A percentile compares a stretch with the other conserved stretches of the same genome.
Conservation (phyloP, 2,329 filamentous ascomycete genomes). For the Emmonsiellopsis sp. region DNA sequence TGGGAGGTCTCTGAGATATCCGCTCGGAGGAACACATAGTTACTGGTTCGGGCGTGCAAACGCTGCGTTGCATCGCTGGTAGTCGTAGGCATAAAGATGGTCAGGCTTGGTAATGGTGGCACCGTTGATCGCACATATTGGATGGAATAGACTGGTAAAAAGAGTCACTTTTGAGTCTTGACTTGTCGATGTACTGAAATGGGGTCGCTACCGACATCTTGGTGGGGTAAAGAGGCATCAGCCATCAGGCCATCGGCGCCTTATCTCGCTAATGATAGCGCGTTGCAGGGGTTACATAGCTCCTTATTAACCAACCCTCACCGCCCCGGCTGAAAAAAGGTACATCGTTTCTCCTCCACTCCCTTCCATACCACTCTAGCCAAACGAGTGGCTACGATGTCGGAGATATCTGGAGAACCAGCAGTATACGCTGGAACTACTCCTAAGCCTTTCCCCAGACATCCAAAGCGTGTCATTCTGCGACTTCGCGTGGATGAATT, state of each 20-base stretch:
- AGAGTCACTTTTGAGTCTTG: no score
- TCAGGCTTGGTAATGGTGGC: not conserved
- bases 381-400: not conserved
- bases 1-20: not conserved
- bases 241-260: no score
- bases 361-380: no score
- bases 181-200: no score
- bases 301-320: no score
- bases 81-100: not conserved
- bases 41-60: not conserved
- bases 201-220: no score
- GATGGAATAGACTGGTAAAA: not conserved
- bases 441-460: not conserved
- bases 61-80: not conserved
- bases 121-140: not conserved
- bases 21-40: not conserved
- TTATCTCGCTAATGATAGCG: no score
- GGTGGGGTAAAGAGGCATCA: no score
- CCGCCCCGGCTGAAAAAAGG: no score
- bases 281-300: no score
- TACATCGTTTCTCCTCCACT: no score
- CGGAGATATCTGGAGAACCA: slow-evolving; percentile 1
- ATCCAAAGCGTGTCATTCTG: slow-evolving; percentile 3
- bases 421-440: not conserved
- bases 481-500: slow-evolving; percentile 4